A percentile compares a stretch with the other conserved stretches of the same genome.
Conservation (phyloP, 495 filamentous ascomycete genomes). For the Trichocladium antarcticum region DNA sequence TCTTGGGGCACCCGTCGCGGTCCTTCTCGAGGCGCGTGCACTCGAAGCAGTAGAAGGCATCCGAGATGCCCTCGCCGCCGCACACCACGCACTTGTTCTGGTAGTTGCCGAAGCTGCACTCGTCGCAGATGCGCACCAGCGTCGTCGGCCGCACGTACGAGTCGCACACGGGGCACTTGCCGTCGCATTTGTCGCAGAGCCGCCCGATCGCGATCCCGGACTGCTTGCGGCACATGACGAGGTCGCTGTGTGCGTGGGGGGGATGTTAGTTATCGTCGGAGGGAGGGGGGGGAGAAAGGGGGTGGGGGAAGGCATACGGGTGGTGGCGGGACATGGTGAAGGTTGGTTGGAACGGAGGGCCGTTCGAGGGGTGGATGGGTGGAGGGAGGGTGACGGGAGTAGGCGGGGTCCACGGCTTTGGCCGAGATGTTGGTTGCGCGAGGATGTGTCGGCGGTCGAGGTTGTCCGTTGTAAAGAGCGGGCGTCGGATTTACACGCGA, state of each 20-base stretch:
- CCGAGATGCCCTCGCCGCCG: conserved; percentile 94
- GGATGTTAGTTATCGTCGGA: conserved; percentile 10
- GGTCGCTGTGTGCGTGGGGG: conserved; percentile 53
- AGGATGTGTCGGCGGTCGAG: background rate
- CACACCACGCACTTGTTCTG: conserved; percentile 99
- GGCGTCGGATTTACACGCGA: conserved; percentile 2
- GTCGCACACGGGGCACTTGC: conserved; percentile 98
- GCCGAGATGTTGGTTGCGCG: background rate
- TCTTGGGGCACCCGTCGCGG: conserved; percentile 96
- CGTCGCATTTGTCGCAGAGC: conserved; percentile 99
- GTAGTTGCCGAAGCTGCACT: conserved; percentile 98
- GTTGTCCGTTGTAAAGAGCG: background rate
- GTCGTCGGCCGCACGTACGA: conserved; percentile 97
- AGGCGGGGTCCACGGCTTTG: background rate
- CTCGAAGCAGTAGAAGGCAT: conserved; percentile 99
- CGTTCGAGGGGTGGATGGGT: background rate
- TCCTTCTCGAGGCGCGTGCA: conserved; percentile 97
- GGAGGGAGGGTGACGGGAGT: background rate
- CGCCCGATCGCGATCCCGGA: conserved; percentile 96
- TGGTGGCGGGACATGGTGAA: conserved; percentile 30
- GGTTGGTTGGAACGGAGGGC: background rate
- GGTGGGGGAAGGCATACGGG: conserved; percentile 17
- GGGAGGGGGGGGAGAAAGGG: background rate
- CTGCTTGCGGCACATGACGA: conserved; percentile 99
- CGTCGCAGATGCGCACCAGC: conserved; percentile 94